These are phyloP conservation scores for Chytriomyces sp. DNA, from an alignment of 192 early-diverging fungal species.

Conservation along the genomic window DNA sequence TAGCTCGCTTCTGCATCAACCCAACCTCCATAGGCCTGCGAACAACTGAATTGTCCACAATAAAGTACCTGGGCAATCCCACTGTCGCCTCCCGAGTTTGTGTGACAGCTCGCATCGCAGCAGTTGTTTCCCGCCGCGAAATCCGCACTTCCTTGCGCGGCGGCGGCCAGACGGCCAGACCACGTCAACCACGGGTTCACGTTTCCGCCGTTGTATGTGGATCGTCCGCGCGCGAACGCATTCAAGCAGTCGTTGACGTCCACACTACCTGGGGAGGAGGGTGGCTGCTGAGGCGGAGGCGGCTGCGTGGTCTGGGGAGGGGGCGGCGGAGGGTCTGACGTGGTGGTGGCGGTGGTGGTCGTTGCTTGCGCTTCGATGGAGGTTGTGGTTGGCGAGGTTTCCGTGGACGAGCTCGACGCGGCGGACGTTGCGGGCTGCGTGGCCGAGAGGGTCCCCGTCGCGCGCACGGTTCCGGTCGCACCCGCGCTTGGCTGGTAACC, in stretches of 20 bases:
- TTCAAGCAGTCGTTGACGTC: conserved; percentile 4
- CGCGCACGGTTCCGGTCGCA: background rate
- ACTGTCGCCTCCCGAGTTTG: background rate
- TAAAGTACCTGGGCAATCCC: conserved; percentile 21
- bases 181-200: conserved; percentile 1
- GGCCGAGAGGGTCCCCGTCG: background rate
- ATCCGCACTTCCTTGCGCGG: conserved; percentile 8
- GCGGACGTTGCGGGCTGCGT: background rate
- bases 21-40: conserved; percentile 17
- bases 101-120: conserved; percentile 25
- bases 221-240: background rate
- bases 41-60: conserved; percentile 4
- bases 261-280: background rate
- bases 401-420: background rate
- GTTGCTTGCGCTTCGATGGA: background rate
- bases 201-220: background rate
- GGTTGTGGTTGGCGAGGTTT: background rate
- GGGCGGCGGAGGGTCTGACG: background rate
- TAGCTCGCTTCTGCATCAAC: conserved; percentile 6
- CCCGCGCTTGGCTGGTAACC: background rate
- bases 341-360: background rate
- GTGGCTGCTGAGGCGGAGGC: background rate
- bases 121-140: conserved; percentile 2
- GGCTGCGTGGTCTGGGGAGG: background rate
- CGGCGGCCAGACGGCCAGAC: background rate